Percentiles rank a stretch among this genome's conserved stretches.
phyloP scores from a whole-genome alignment of 2,329 filamentous ascomycete genomes.

The Colletotrichum sidae region DNA sequence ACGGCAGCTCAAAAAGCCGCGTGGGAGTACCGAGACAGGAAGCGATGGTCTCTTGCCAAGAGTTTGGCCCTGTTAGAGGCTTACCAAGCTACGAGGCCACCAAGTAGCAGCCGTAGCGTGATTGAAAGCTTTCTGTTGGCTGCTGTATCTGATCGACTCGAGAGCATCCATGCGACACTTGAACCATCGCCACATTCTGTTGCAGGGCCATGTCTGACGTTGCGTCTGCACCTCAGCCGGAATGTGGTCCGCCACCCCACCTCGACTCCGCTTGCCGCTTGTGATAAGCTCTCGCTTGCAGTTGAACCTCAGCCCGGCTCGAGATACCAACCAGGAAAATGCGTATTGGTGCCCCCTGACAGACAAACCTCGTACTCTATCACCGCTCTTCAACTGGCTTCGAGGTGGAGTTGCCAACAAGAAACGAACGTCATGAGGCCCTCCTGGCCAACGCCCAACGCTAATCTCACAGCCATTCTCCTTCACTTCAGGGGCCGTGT shows the following conservation, averaged over 20 bases:
- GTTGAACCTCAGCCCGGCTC: slow-evolving; percentile 26
- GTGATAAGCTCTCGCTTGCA: slow-evolving; percentile 27
- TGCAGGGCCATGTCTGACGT: slow-evolving; percentile 20
- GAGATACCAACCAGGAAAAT: slow-evolving; percentile 24
- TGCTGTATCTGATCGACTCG: neutral
- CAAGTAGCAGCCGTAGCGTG: no score
- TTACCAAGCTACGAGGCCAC: no score
- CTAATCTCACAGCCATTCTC: slow-evolving; percentile 9
- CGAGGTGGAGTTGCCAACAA: slow-evolving; percentile 5
- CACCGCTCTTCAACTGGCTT: slow-evolving; percentile 26
- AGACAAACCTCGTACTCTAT: slow-evolving; percentile 24
- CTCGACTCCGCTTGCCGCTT: slow-evolving; percentile 34
- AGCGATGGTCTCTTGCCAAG: no score
- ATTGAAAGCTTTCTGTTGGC: no score
- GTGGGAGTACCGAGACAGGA: no score
- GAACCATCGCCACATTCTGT: neutral
- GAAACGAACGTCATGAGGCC: slow-evolving; percentile 20
- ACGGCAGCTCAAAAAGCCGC: no score
- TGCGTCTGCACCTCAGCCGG: slow-evolving; percentile 1
- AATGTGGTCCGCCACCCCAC: slow-evolving; percentile 7
- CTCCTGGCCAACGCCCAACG: slow-evolving; percentile 17
- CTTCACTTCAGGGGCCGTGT: slow-evolving; percentile 7
- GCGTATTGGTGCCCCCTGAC: slow-evolving; percentile 27
- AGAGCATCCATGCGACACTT: slow-evolving; percentile 23
- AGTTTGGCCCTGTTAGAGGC: no score